phyloP scores from a whole-genome alignment of 108 stramenopile genomes.

The Parmales sp. region DNA sequence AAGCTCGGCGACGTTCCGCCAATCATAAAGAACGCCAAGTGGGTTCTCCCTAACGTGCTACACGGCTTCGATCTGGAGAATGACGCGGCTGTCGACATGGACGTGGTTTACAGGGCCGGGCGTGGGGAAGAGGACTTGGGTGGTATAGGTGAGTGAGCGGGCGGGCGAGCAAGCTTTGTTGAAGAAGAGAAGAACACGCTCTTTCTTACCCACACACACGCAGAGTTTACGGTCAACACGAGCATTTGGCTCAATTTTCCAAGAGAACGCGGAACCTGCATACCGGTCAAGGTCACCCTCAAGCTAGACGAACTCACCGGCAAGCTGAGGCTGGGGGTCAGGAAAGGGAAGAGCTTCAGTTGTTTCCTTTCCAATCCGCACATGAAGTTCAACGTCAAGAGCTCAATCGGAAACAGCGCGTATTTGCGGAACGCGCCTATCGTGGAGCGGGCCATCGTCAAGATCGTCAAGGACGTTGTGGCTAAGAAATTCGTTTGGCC shows the following conservation, averaged over 20 bases:
- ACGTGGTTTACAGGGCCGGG: not conserved
- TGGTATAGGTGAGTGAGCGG: no score
- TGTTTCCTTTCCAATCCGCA: not conserved
- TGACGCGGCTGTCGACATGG: conserved; percentile 6
- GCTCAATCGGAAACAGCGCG: not conserved
- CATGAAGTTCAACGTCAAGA: conserved; percentile 11
- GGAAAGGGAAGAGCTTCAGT: not conserved
- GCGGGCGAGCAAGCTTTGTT: no score
- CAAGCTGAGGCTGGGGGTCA: not conserved
- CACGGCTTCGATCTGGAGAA: not conserved
- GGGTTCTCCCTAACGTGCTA: not conserved
- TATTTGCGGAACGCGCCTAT: conserved; percentile 7
- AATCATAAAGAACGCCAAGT: not conserved
- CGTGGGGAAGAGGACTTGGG: not conserved
- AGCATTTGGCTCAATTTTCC: no score
- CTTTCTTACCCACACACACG: no score
- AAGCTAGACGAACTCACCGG: not conserved
- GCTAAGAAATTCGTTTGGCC: conserved; percentile 6
- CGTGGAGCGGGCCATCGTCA: conserved; percentile 7
- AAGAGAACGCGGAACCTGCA: no score
- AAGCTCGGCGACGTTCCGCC: not conserved
- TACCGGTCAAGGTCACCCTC: not conserved
- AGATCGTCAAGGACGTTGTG: not conserved
- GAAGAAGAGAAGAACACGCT: no score
- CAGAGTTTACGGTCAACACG: no score